Evolutionary conservation across 2,329 filamentous ascomycete species (phyloP), one percentile per base, ranked within the genome.

Genomic region (Aspergillus novofumigatus): DNA sequence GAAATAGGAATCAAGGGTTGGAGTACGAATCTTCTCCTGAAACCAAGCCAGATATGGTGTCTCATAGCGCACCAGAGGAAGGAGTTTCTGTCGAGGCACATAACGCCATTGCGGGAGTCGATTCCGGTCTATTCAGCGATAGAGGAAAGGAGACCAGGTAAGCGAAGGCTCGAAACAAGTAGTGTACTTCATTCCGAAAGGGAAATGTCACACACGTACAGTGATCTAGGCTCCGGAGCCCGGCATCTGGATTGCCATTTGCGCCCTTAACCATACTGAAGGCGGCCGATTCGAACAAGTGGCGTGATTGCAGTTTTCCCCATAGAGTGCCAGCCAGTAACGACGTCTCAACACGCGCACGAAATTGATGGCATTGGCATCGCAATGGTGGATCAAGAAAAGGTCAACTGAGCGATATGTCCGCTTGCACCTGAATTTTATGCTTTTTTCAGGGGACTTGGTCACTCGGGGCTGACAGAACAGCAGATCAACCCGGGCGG

Each of bases 1-100:
- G 76, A 99, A 99, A 79, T 97, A 99, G 61, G 91, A 91, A 76
- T 99, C 94, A 68, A 97, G 86, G 8, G 89, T 83, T 0, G 91
- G 91, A 21, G 90, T 88, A 68, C 93, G 89, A 72, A 93, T 76
- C 71, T 81, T 86, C 64, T 87, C 83, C 81, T 99, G 94, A 69
- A 96, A 78, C 78, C 85, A 88, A 56, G 93, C 93, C 20, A 99
- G 86, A 75, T 96, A 94, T 1, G 92, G 93, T 29, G 94, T 99
- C 79, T 99, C 94, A 88, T 88, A 92, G 72, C 94, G 87, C 55
- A 97, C 86, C 57, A 97, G 81, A 60, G 93, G 93, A 58, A 99
- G 86, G 57, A 93, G 81, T 66, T 80, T 80, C 73, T 96, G 88
- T 72, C 94, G 91, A 65, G 96, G 77, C 60, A 80, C 79, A 78